These are phyloP conservation scores for Fusarium pseudoanthophilum DNA, from an alignment of 2,329 filamentous ascomycete species.

Conservation along the genomic window DNA sequence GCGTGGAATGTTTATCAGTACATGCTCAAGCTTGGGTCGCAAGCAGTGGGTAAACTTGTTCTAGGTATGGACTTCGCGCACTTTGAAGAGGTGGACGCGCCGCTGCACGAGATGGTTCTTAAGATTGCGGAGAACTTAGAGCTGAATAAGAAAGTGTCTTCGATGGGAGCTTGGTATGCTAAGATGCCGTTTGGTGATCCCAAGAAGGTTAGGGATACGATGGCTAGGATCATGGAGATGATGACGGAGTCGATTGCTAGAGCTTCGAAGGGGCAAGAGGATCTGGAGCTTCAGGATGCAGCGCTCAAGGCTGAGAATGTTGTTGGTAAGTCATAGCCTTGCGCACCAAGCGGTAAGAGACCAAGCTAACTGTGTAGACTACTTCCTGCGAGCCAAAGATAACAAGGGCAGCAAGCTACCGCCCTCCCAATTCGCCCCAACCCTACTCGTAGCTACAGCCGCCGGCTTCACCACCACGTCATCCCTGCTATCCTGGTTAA, in stretches of 20 bases:
- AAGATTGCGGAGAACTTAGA: slow-evolving; percentile 61
- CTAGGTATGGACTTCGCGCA: slow-evolving; percentile 59
- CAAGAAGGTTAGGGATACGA: slow-evolving; percentile 52
- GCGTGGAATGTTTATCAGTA: slow-evolving; percentile 61
- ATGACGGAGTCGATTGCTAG: slow-evolving; percentile 51
- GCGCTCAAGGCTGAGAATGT: slow-evolving; percentile 60
- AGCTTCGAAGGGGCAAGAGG: slow-evolving; percentile 50
- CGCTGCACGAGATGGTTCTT: slow-evolving; percentile 61
- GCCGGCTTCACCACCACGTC: slow-evolving; percentile 71
- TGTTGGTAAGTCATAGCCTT: slow-evolving; percentile 7
- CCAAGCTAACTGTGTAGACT: slow-evolving; percentile 51
- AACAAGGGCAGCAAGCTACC: slow-evolving; percentile 65
- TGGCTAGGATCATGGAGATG: slow-evolving; percentile 49
- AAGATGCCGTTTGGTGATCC: slow-evolving; percentile 68
- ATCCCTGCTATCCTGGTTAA: slow-evolving; percentile 66
- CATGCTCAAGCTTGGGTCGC: slow-evolving; percentile 61
- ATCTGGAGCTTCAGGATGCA: slow-evolving; percentile 59
- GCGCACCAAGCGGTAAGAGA: too few species aligned
- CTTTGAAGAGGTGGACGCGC: slow-evolving; percentile 56
- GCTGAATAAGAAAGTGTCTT: slow-evolving; percentile 68
- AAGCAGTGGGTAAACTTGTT: slow-evolving; percentile 57
- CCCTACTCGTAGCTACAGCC: slow-evolving; percentile 62
- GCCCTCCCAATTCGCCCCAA: slow-evolving; percentile 26
- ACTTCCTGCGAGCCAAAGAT: slow-evolving; percentile 63
- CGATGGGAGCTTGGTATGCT: slow-evolving; percentile 65